These are phyloP conservation scores for Amoebophrya sp. DNA, from an alignment of 169 alveolate species.

Conservation along the genomic window DNA sequence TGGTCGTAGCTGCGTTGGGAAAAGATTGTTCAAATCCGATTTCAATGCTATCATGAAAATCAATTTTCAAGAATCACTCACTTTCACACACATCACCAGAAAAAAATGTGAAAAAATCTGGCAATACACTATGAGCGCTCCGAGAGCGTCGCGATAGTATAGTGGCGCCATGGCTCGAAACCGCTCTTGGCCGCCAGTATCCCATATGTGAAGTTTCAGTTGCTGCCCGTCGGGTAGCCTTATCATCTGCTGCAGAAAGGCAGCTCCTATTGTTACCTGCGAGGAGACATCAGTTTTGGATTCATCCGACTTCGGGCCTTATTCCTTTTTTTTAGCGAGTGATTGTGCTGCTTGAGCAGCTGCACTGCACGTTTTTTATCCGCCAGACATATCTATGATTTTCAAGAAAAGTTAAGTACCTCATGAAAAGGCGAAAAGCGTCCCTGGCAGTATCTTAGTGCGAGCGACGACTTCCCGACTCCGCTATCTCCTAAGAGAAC, in stretches of 20 bases:
- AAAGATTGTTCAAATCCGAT: not conserved
- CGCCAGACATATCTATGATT: no score
- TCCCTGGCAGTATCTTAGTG: conserved; percentile 66
- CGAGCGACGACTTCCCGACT: conserved; percentile 80
- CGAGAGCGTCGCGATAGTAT: conserved; percentile 79
- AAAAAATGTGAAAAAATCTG: conserved; percentile 53
- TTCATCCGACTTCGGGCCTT: no score
- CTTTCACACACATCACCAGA: not conserved
- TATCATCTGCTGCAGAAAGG: conserved; percentile 63
- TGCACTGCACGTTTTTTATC: no score
- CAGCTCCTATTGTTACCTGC: conserved; percentile 76
- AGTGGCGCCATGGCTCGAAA: conserved; percentile 73
- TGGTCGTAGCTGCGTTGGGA: not conserved
- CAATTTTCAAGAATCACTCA: not conserved
- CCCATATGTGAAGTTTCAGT: conserved; percentile 78
- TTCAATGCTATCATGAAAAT: not conserved
- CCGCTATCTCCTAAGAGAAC: conserved; percentile 84
- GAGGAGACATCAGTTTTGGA: no score
- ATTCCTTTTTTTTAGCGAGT: no score
- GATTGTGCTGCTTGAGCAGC: no score
- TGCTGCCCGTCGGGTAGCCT: conserved; percentile 53
- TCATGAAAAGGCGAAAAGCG: conserved; percentile 67
- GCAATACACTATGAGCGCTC: conserved; percentile 78
- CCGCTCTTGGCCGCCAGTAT: conserved; percentile 87
- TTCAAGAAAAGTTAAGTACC: conserved; percentile 28